A percentile compares a stretch with the other conserved stretches of the same genome.
These are phyloP conservation scores for Solanum sitiens DNA, from an alignment of 257 asterid species.

Conservation along the genomic window DNA sequence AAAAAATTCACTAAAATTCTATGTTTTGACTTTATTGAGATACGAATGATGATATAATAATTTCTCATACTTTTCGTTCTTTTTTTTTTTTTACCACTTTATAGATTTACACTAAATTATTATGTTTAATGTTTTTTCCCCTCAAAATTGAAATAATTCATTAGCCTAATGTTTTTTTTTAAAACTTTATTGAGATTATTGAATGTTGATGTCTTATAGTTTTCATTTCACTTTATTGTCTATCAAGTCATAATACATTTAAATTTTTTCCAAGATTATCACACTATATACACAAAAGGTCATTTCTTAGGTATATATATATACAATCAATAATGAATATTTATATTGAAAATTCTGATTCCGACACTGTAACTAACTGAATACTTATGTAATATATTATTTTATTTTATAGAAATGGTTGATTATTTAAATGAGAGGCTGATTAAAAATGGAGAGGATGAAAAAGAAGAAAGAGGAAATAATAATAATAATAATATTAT, in stretches of 20 bases:
- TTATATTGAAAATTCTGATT: neutral
- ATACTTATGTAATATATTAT: neutral
- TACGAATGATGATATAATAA: too few relatives aligned
- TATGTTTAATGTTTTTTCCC: neutral
- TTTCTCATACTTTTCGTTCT: too few relatives aligned
- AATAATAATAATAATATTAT: too few relatives aligned
- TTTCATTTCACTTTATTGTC: neutral
- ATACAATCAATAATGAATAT: too few relatives aligned
- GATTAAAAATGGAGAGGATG: neutral
- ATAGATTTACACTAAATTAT: neutral
- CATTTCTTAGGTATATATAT: too few relatives aligned
- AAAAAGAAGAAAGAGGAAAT: too few relatives aligned
- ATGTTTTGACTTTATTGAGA: too few relatives aligned
- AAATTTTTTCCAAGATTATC: neutral
- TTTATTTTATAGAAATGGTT: slow-evolving; percentile 1
- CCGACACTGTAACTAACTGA: neutral
- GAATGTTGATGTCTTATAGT: neutral
- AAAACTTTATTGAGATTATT: neutral
- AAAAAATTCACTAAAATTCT: too few relatives aligned
- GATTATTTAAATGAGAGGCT: slow-evolving; percentile 3
- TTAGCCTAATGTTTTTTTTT: neutral
- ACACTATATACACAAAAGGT: neutral
- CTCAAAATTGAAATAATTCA: neutral
- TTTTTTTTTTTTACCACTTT: too few relatives aligned
- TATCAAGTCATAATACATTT: neutral